These are phyloP conservation scores for Yarrowia alimentaria DNA, from an alignment of 805 yeast species.

Conservation along the genomic window DNA sequence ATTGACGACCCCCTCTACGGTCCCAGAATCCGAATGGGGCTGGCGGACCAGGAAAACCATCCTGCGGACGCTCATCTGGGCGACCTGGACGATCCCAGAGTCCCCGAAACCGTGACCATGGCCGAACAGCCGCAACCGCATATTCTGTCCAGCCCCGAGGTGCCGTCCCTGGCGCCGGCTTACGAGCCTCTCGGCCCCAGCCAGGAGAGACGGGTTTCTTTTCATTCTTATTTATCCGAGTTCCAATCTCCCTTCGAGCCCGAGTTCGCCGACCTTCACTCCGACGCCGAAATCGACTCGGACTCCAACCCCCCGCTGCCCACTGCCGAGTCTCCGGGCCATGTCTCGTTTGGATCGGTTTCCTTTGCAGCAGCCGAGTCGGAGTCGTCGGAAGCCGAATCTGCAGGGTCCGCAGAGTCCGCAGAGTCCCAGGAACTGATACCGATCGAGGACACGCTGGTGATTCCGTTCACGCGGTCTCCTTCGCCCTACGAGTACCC, in stretches of 20 bases:
- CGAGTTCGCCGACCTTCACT: not conserved
- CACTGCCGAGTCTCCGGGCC: not conserved
- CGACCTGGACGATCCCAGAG: not conserved
- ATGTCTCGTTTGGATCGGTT: slow-evolving; percentile 6
- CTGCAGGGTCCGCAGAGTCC: slow-evolving; percentile 6
- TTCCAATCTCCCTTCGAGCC: not conserved
- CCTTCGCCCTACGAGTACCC: slow-evolving; percentile 22
- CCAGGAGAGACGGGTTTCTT: not conserved
- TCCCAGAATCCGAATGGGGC: too few relatives aligned
- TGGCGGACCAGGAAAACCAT: not conserved
- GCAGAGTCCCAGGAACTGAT: slow-evolving; percentile 2
- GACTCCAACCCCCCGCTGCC: slow-evolving; percentile 6
- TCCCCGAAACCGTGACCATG: too few relatives aligned
- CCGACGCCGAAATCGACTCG: not conserved
- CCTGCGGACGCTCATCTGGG: slow-evolving; percentile 14
- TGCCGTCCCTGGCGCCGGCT: not conserved
- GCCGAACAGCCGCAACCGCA: not conserved
- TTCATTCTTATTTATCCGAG: not conserved
- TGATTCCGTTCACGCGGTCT: slow-evolving; percentile 13
- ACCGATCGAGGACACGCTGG: slow-evolving; percentile 14
- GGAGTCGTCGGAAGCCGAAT: too few relatives aligned
- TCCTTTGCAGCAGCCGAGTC: slow-evolving; percentile 16
- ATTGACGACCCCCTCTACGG: too few relatives aligned
- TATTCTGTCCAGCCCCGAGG: too few relatives aligned
- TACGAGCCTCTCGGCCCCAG: not conserved